Conservation (phyloP, 257 asterid genomes). For the Solanum paucissectum region DNA sequence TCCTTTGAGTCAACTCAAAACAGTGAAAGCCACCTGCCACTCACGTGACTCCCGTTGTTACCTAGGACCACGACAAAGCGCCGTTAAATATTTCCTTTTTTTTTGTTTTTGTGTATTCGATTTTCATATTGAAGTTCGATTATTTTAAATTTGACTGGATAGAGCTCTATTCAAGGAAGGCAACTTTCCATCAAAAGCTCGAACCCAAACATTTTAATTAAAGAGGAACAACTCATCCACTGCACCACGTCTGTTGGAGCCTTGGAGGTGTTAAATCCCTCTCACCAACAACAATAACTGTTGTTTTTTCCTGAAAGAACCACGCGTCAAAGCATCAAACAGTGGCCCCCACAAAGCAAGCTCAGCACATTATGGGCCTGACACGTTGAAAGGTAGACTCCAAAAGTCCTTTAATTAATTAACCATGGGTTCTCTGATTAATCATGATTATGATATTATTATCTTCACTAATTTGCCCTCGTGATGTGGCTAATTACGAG, state of each 20-base stretch:
- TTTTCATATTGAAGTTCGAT: no score
- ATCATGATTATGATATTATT: neutral
- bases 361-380: neutral
- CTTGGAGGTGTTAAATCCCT: neutral
- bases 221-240: neutral
- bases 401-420: neutral
- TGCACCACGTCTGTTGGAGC: neutral
- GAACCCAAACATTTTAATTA: neutral
- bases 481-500: neutral
- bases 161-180: neutral
- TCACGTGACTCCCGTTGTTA: neutral
- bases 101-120: neutral
- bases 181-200: accelerated
- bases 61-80: constrained; percentile 17
- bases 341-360: neutral
- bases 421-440: neutral
- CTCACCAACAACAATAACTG: neutral
- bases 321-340: constrained; percentile 13
- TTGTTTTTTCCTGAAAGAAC: neutral
- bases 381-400: constrained; percentile 14
- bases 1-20: neutral
- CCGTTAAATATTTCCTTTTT: neutral
- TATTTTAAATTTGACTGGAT: no score
- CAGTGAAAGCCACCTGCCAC: neutral
- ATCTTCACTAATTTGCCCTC: constrained; percentile 10